Percentiles rank a stretch among this genome's conserved stretches.
Evolutionary conservation across 129 eudicot species (phyloP).

Genomic region (Rutidosis leptorrhynchoides): DNA sequence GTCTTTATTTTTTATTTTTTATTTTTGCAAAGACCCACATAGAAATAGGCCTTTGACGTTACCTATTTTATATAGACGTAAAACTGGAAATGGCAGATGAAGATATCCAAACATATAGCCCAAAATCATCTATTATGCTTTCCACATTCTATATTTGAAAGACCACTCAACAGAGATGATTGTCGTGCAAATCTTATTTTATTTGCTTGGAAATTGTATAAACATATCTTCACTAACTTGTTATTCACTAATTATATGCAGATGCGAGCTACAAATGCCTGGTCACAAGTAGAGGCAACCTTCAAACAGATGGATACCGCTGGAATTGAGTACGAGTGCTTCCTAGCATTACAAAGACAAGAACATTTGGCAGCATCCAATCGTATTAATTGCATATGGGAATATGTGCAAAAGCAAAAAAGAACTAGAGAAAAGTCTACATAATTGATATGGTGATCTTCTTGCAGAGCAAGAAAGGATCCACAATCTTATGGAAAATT

Average conservation of each 20-base stretch:
- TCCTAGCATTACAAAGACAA: slow-evolving; percentile 77
- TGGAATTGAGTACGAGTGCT: slow-evolving; percentile 88
- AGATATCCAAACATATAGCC: neutral
- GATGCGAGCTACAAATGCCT: slow-evolving; percentile 72
- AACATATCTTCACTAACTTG: slow-evolving; percentile 6
- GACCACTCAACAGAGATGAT: neutral
- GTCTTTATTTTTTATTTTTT: neutral
- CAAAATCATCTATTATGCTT: neutral
- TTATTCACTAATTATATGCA: slow-evolving; percentile 26
- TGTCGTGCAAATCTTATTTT: neutral
- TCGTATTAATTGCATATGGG: slow-evolving; percentile 79
- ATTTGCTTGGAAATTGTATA: neutral
- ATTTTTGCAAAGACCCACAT: neutral
- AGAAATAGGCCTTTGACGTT: no score
- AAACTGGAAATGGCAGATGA: no score
- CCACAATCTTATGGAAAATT: slow-evolving; percentile 44
- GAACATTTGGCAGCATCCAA: slow-evolving; percentile 74
- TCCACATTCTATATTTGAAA: neutral
- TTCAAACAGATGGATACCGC: slow-evolving; percentile 95
- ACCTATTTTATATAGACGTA: no score
- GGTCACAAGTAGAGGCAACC: slow-evolving; percentile 79
- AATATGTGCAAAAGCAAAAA: slow-evolving; percentile 95
- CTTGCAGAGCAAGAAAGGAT: slow-evolving; percentile 59
- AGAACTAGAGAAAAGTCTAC: slow-evolving; percentile 67
- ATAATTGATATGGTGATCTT: slow-evolving; percentile 69